Percentiles rank a stretch among this genome's conserved stretches.
These are phyloP conservation scores for Aspergillus sp. DNA, from an alignment of 2,329 filamentous ascomycete species.

Conservation along the genomic window DNA sequence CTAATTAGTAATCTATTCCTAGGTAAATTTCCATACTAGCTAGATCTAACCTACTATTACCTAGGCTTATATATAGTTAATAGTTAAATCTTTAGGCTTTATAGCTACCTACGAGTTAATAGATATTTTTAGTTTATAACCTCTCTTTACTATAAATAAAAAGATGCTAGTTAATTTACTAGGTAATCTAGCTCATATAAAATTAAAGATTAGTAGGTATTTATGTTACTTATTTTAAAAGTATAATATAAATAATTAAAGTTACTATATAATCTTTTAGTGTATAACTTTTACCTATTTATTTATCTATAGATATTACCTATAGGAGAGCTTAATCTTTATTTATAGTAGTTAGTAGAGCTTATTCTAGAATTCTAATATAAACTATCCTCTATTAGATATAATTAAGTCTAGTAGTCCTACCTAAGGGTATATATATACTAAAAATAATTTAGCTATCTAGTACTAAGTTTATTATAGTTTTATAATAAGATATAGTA, in stretches of 20 bases:
- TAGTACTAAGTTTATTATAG: no score
- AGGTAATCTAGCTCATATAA: background rate
- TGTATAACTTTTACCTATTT: background rate
- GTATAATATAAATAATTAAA: background rate
- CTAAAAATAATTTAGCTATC: no score
- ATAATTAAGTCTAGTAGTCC: no score
- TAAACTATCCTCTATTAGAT: no score
- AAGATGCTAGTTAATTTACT: background rate
- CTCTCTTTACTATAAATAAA: background rate
- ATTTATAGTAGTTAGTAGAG: background rate
- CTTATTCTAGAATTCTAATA: no score
- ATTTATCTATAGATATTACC: background rate
- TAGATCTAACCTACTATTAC: background rate
- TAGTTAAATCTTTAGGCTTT: background rate
- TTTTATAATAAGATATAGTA: no score
- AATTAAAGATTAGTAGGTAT: background rate
- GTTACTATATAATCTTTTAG: background rate
- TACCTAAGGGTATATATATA: no score
- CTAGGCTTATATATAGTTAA: background rate
- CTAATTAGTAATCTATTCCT: background rate
- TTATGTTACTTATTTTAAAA: background rate
- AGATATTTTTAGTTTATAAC: conserved; percentile 1
- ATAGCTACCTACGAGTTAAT: background rate
- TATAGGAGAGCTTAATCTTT: background rate
- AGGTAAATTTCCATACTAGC: background rate